A percentile compares a stretch with the other conserved stretches of the same genome.
Evolutionary conservation across 2,329 filamentous ascomycete genomes (phyloP).

Genomic region (Anthostomella pinea): DNA sequence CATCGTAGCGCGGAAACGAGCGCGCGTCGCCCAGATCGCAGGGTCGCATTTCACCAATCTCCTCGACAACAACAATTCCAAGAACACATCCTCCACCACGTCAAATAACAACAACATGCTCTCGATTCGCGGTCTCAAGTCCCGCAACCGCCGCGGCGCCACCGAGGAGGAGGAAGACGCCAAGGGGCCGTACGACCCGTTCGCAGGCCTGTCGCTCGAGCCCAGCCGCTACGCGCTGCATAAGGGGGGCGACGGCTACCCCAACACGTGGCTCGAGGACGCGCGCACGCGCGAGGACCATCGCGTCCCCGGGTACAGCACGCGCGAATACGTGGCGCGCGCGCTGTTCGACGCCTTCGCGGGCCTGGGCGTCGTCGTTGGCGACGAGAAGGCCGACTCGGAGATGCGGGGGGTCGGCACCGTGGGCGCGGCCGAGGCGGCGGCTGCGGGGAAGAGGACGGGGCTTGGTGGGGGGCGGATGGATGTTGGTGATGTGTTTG

Average conservation of each 20-base stretch:
- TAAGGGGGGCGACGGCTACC: constrained; percentile 54
- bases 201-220: constrained; percentile 66
- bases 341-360: constrained; percentile 87
- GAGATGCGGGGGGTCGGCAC: constrained; percentile 33
- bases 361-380: constrained; percentile 82
- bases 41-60: constrained; percentile 30
- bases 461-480: constrained; percentile 36
- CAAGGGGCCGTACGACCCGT: constrained; percentile 83
- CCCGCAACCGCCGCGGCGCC: constrained; percentile 41
- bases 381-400: constrained; percentile 62
- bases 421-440: constrained; percentile 35
- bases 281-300: constrained; percentile 64
- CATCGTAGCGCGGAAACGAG: constrained; percentile 71
- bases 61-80: constrained; percentile 30
- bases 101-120: constrained; percentile 34
- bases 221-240: constrained; percentile 69
- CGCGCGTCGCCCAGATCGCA: constrained; percentile 52
- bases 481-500: constrained; percentile 48
- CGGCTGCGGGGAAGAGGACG: constrained; percentile 29
- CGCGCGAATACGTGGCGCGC: constrained; percentile 76
- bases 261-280: constrained; percentile 69
- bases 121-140: constrained; percentile 79
- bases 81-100: constrained; percentile 21
- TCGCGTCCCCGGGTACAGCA: constrained; percentile 77
- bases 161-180: constrained; percentile 54